phyloP scores from a whole-genome alignment of 2,329 filamentous ascomycete genomes.

The Chaetomiaceae sp. region DNA sequence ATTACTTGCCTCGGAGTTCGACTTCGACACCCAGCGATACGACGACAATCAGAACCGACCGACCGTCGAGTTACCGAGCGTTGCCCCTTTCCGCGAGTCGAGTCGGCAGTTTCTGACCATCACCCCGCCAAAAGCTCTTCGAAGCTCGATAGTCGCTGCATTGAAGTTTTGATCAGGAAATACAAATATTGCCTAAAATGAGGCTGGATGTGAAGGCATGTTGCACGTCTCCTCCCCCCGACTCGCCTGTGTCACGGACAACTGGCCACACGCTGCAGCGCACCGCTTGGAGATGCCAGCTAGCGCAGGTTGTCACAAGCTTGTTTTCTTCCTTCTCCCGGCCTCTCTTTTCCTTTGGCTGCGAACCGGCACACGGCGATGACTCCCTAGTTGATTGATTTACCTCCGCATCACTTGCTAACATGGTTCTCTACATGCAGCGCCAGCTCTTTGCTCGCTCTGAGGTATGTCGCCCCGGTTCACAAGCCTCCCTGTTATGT shows the following conservation, averaged over 20 bases:
- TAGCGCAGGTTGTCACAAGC: not conserved
- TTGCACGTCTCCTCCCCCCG: slow-evolving; percentile 7
- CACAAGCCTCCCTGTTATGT: not conserved
- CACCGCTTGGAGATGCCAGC: not conserved
- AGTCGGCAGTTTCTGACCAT: not conserved
- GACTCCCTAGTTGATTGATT: too few species aligned
- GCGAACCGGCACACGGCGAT: too few species aligned
- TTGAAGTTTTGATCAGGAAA: slow-evolving; percentile 3
- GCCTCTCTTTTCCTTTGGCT: too few species aligned
- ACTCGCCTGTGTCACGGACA: slow-evolving; percentile 9
- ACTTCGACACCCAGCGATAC: not conserved
- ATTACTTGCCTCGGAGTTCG: not conserved
- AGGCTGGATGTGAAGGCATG: slow-evolving; percentile 30
- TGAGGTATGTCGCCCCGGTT: slow-evolving; percentile 23
- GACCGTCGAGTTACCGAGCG: slow-evolving; percentile 12
- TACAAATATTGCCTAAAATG: slow-evolving; percentile 26
- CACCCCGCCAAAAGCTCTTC: slow-evolving; percentile 24
- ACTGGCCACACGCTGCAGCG: slow-evolving; percentile 16
- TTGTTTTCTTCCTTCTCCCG: not conserved
- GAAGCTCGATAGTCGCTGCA: slow-evolving; percentile 22
- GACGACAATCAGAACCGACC: not conserved
- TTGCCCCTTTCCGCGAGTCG: slow-evolving; percentile 13
- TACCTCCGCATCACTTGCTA: too few species aligned
- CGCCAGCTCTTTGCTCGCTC: slow-evolving; percentile 31
- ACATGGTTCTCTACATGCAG: slow-evolving; percentile 26